Evolutionary conservation across 345 rosid genomes (phyloP), one percentile per base, ranked within the genome.

Genomic region (Acer negundo): DNA sequence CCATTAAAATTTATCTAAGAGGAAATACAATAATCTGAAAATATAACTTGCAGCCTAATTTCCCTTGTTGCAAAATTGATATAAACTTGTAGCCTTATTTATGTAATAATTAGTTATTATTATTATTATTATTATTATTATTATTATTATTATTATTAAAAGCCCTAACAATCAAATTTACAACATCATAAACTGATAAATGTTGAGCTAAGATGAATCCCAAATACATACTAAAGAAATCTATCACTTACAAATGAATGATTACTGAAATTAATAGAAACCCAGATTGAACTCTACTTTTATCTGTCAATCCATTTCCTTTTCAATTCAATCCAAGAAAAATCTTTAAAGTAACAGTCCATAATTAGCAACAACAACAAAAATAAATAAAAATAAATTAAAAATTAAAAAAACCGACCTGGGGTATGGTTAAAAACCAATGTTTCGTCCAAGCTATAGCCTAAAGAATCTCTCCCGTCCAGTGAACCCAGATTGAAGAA

Each of bases 401-500:
- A 16, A 35, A 38, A n/a, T 7, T 2, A 19, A 4, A 53, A 15
- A 23, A 61, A 22, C 58, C 9, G 15, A 73, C 76, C 76, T 46
- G 66, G 35, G 66, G 2, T 22, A 38, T 46, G 9, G 10, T 42
- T 7, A 7, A 7, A 42, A 42, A 42, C 13, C 67, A 31, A 56
- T 22, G 26, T 71, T 31, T 16, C 46, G 10, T 42, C 10, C 46
- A 42, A 28, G 13, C 38, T 73, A 35, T 4, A 4, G 38, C 38
- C 38, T 7, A 42, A 73, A 42, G 67, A 73, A 61, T 17, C 40
- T 13, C 19, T 53, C 8, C 17, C 35, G 15, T 62, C 51, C 75
- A 40, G 59, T 59, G 75, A 59, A 22, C 67, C 76, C 38, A 59
- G 76, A 40, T 40, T 13, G 20, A 61, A 61, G 67, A 44, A 59